A percentile compares a stretch with the other conserved stretches of the same genome.
Conservation (phyloP, 2,329 filamentous ascomycete species). For the Penicillium sp. region DNA sequence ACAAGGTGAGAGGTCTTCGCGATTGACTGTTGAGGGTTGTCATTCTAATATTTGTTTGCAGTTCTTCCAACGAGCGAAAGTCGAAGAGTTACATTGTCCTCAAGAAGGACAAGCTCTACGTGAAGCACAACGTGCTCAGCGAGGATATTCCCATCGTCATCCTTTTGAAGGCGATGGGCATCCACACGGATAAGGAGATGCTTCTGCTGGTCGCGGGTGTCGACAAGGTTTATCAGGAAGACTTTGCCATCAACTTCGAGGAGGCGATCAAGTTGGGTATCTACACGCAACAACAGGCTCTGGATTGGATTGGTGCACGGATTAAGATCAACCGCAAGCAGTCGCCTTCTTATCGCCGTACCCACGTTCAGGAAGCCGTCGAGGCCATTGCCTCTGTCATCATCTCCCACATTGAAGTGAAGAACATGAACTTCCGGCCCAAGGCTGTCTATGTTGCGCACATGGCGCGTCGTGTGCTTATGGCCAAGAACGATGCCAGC, state of each 20-base stretch:
- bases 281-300: slow-evolving; percentile 85
- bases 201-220: slow-evolving; percentile 80
- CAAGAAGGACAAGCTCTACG: slow-evolving; percentile 82
- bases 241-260: slow-evolving; percentile 91
- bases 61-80: slow-evolving; percentile 94
- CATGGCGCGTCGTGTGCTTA: slow-evolving; percentile 92
- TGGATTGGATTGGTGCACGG: slow-evolving; percentile 80
- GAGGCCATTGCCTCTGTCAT: slow-evolving; percentile 91
- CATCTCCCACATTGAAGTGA: slow-evolving; percentile 86
- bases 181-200: slow-evolving; percentile 91
- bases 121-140: slow-evolving; percentile 85
- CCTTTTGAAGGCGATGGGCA: slow-evolving; percentile 82
- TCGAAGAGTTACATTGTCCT: slow-evolving; percentile 93
- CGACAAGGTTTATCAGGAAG: slow-evolving; percentile 82
- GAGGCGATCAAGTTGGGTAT: slow-evolving; percentile 75
- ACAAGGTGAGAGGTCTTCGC: slow-evolving; percentile 58
- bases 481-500: slow-evolving; percentile 81
- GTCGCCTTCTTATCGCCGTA: slow-evolving; percentile 58
- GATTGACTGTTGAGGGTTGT: no score
- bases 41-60: no score
- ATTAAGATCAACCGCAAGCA: slow-evolving; percentile 73
- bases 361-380: slow-evolving; percentile 80
- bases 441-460: slow-evolving; percentile 93
- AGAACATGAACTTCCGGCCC: slow-evolving; percentile 87
- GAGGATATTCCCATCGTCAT: slow-evolving; percentile 95